Conservation (phyloP, 352 stramenopile species). For the Peronospora belbahrii region DNA sequence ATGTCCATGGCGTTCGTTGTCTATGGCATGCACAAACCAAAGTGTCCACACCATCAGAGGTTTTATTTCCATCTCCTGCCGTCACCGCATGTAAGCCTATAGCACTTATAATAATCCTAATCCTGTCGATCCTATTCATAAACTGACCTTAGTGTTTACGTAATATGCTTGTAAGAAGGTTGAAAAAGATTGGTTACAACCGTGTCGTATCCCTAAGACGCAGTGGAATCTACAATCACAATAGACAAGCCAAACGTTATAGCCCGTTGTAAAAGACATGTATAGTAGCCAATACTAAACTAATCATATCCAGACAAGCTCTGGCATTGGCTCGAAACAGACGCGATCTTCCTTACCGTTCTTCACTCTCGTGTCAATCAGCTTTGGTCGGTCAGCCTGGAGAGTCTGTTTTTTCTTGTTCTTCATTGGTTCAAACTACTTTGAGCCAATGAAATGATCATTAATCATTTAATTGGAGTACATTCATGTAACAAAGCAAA, state of each 20-base stretch:
- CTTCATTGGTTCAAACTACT: constrained; percentile 6
- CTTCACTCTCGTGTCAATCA: neutral
- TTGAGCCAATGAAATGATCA: constrained; percentile 11
- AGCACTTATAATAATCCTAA: neutral
- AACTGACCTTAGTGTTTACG: constrained; percentile 7
- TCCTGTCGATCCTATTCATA: neutral
- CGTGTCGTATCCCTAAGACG: neutral
- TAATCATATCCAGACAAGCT: too few relatives aligned
- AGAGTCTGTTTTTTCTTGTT: neutral
- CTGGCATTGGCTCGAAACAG: too few relatives aligned
- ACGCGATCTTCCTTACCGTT: constrained; percentile 19
- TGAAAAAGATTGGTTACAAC: neutral
- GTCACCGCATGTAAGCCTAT: constrained; percentile 68
- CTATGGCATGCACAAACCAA: constrained; percentile 66
- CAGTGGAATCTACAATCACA: constrained; percentile 3
- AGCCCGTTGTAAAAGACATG: too few relatives aligned
- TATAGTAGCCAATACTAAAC: too few relatives aligned
- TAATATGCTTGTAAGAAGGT: neutral
- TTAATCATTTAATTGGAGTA: too few relatives aligned
- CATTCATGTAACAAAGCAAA: neutral
- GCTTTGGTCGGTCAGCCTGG: neutral
- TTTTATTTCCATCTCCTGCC: constrained; percentile 60
- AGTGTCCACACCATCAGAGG: constrained; percentile 63
- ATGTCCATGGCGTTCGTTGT: constrained; percentile 58
- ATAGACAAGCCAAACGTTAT: too few relatives aligned